Evolutionary conservation across 352 stramenopile species (phyloP).

Genomic region (Phytophthora sojae): DNA sequence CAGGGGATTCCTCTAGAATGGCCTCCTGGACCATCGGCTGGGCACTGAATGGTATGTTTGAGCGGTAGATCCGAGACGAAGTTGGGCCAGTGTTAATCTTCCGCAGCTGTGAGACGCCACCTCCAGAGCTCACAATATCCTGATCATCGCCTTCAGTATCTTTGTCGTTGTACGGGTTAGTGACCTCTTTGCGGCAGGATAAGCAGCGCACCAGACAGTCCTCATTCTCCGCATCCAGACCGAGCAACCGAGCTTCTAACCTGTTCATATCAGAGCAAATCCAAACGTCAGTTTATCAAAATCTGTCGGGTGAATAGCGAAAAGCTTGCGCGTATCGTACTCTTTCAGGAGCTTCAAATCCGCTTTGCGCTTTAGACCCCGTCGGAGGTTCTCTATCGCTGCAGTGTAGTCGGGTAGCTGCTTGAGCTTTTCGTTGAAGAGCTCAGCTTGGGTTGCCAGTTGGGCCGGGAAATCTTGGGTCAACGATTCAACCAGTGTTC

Average conservation of each 20-base stretch:
- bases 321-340: constrained; percentile 32
- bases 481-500: constrained; percentile 39
- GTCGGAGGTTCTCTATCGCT: constrained; percentile 55
- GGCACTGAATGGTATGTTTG: constrained; percentile 65
- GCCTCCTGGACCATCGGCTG: constrained; percentile 36
- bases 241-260: constrained; percentile 60
- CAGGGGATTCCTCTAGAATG: constrained; percentile 28
- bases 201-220: constrained; percentile 76
- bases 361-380: constrained; percentile 58
- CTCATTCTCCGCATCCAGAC: constrained; percentile 56
- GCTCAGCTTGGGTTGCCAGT: constrained; percentile 35
- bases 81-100: constrained; percentile 64
- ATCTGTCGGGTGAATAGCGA: background rate
- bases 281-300: background rate
- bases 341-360: constrained; percentile 74
- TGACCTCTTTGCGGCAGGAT: constrained; percentile 76
- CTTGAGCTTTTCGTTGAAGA: constrained; percentile 54
- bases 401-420: constrained; percentile 51
- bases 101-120: constrained; percentile 31
- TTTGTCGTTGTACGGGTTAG: constrained; percentile 29
- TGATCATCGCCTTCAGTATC: constrained; percentile 27
- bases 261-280: constrained; percentile 24
- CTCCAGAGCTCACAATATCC: constrained; percentile 15
- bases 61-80: constrained; percentile 66
- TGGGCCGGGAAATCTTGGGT: constrained; percentile 35